Conservation (phyloP, 2,329 filamentous ascomycete species). For the Drechslerella coelobrocha region DNA sequence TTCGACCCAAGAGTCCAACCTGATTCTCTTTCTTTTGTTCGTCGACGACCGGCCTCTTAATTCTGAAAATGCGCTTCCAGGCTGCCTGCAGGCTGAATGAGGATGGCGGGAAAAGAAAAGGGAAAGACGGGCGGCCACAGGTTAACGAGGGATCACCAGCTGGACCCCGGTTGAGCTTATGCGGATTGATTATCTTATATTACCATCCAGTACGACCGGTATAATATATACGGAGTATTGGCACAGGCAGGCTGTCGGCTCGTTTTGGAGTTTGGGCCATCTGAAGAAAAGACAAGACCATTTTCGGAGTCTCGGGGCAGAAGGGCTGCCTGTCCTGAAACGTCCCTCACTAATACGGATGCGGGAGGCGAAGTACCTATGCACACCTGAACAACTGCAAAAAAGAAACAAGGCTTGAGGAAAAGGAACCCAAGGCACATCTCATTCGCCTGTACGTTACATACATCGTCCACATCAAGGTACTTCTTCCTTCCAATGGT, state of each 20-base stretch:
- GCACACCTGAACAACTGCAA: conserved; percentile 1
- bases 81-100: conserved; percentile 10
- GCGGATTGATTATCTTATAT: conserved; percentile 7
- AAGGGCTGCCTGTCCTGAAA: conserved; percentile 47
- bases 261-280: conserved; percentile 9
- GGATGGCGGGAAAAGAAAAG: conserved; percentile 9
- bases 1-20: not conserved
- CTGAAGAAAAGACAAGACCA: conserved; percentile 9
- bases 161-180: conserved; percentile 1
- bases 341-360: conserved; percentile 49
- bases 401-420: not conserved
- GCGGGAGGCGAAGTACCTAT: conserved; percentile 46
- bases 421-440: not conserved
- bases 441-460: not conserved
- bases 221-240: not conserved
- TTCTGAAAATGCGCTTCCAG: not conserved
- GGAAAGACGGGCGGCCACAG: conserved; percentile 6
- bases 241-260: not conserved
- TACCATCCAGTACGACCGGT: no score
- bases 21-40: not conserved
- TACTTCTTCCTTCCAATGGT: not conserved
- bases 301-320: conserved; percentile 31
- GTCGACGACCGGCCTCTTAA: conserved; percentile 1
- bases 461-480: not conserved
- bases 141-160: conserved; percentile 9